Evolutionary conservation across 768 basidiomycete species (phyloP).

Genomic region (Mycena venus): DNA sequence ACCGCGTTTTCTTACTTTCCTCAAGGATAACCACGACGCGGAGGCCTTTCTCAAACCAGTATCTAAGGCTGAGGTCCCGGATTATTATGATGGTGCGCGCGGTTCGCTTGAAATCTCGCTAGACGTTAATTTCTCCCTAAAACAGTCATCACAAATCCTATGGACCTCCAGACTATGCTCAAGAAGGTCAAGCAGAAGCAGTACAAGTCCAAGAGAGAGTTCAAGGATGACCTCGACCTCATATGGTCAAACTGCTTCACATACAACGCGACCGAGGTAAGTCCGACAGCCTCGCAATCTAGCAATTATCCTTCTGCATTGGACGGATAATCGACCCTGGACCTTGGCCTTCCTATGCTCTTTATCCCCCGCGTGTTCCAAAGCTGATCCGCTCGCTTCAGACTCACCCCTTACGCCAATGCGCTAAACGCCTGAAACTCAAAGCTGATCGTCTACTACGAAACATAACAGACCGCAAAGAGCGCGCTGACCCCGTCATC

Average conservation of each 20-base stretch:
- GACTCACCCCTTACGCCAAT: constrained; percentile 90
- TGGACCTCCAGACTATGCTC: constrained; percentile 95
- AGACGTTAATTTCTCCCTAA: constrained; percentile 1
- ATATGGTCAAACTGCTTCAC: constrained; percentile 97
- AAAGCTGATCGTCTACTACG: constrained; percentile 90
- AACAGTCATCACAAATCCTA: constrained; percentile 91
- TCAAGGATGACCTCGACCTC: constrained; percentile 93
- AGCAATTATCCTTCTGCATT: not conserved
- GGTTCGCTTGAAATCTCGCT: constrained; percentile 8
- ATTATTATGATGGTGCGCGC: constrained; percentile 90
- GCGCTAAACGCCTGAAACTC: constrained; percentile 82
- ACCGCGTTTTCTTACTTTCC: constrained; percentile 43
- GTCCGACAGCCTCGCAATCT: constrained; percentile 42
- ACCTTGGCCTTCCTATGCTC: too few relatives aligned
- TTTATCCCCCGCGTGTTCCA: not conserved
- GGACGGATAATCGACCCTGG: not conserved
- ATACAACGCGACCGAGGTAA: constrained; percentile 92
- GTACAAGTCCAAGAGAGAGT: constrained; percentile 95
- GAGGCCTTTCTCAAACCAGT: constrained; percentile 96
- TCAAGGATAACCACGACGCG: constrained; percentile 88
- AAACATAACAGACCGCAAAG: constrained; percentile 91
- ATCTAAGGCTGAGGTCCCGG: constrained; percentile 88
- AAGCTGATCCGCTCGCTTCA: constrained; percentile 43
- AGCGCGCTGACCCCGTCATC: constrained; percentile 79
- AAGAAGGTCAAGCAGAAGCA: constrained; percentile 93